Conservation (phyloP, 306 rosid genomes). For the Luffa acutangula region DNA sequence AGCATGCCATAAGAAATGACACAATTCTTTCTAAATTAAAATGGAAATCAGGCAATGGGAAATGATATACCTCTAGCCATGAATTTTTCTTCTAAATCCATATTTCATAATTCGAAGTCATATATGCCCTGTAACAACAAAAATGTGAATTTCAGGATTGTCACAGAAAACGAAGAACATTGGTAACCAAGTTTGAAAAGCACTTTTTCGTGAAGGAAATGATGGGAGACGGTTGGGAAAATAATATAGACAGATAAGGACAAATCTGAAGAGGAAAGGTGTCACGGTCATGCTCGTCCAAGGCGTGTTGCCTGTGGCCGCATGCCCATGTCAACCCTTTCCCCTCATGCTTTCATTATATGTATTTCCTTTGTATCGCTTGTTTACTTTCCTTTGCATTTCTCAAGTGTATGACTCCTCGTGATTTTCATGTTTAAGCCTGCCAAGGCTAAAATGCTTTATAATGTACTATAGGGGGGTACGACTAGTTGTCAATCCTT, state of each 20-base stretch:
- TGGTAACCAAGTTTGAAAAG: background rate
- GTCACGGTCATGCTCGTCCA: too few species aligned
- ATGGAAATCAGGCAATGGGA: background rate
- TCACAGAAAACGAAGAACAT: background rate
- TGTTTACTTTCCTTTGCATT: too few species aligned
- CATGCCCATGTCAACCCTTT: too few species aligned
- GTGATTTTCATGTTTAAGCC: too few species aligned
- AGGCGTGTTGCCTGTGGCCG: too few species aligned
- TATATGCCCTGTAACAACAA: slow-evolving; percentile 27
- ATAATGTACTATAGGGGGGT: too few species aligned
- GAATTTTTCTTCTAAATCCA: slow-evolving; percentile 65
- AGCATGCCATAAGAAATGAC: background rate
- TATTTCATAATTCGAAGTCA: slow-evolving; percentile 13
- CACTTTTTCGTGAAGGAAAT: background rate
- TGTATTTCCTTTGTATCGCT: too few species aligned
- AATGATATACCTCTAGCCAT: slow-evolving; percentile 49
- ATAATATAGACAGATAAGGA: background rate
- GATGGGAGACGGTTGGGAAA: background rate
- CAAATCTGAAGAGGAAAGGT: background rate
- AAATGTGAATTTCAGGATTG: background rate
- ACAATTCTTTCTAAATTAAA: background rate
- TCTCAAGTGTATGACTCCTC: too few species aligned
- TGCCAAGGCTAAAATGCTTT: too few species aligned
- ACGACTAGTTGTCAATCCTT: too few species aligned
- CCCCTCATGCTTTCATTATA: too few species aligned